A percentile compares a stretch with the other conserved stretches of the same genome.
phyloP scores from a whole-genome alignment of 495 filamentous ascomycete genomes.

The Penicillium bialowiezense region DNA sequence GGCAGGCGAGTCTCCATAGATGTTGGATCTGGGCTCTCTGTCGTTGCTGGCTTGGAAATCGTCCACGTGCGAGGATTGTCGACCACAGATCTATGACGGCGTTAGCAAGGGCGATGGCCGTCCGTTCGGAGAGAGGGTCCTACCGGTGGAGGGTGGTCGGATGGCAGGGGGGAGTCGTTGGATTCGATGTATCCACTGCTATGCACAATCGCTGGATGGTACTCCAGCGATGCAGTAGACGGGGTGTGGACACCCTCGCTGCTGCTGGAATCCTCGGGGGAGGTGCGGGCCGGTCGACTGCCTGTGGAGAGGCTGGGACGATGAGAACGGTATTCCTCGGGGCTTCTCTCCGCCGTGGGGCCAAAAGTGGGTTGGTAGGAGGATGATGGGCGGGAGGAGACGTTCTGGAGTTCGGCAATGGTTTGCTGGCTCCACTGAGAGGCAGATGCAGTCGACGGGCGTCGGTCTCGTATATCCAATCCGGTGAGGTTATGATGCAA shows the following conservation, averaged over 20 bases:
- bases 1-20: slow-evolving; percentile 28
- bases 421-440: slow-evolving; percentile 51
- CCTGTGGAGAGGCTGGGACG: slow-evolving; percentile 22
- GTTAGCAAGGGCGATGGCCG: slow-evolving; percentile 36
- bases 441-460: slow-evolving; percentile 51
- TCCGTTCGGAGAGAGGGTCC: slow-evolving; percentile 31
- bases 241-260: slow-evolving; percentile 69
- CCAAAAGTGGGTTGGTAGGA: slow-evolving; percentile 39
- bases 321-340: slow-evolving; percentile 32
- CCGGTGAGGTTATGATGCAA: slow-evolving; percentile 71
- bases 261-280: slow-evolving; percentile 70
- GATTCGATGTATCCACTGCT: slow-evolving; percentile 61
- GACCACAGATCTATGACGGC: slow-evolving; percentile 41
- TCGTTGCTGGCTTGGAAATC: slow-evolving; percentile 30
- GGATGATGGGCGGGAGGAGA: slow-evolving; percentile 40
- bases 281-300: slow-evolving; percentile 51
- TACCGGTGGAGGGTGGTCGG: slow-evolving; percentile 45
- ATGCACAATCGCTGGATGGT: slow-evolving; percentile 63
- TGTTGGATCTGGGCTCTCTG: slow-evolving; percentile 30
- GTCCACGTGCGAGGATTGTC: slow-evolving; percentile 33
- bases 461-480: slow-evolving; percentile 61
- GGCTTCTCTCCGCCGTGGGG: slow-evolving; percentile 27
- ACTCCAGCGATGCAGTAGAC: slow-evolving; percentile 58
- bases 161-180: slow-evolving; percentile 40
- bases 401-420: slow-evolving; percentile 40